phyloP scores from a whole-genome alignment of 768 basidiomycete species.

The Russula dissimulans region DNA sequence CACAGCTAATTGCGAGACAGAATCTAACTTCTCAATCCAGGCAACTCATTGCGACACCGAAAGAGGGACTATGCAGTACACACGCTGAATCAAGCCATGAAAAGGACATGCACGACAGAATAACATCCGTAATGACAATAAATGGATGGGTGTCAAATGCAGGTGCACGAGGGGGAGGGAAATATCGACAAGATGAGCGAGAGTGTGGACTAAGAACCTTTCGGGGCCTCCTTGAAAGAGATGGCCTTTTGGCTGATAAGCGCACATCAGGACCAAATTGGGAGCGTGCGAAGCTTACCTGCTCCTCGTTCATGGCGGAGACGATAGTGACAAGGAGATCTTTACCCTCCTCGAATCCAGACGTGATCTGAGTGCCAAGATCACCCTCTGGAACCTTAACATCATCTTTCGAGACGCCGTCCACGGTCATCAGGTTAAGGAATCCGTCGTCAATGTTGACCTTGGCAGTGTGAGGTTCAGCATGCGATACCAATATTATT shows the following conservation, averaged over 20 bases:
- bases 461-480: slow-evolving; percentile 28
- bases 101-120: slow-evolving; percentile 21
- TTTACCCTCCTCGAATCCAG: slow-evolving; percentile 75
- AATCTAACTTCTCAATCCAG: slow-evolving; percentile 17
- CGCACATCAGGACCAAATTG: not conserved
- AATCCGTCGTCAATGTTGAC: slow-evolving; percentile 89
- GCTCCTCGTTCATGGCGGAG: slow-evolving; percentile 89
- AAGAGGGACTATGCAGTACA: slow-evolving; percentile 19
- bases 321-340: slow-evolving; percentile 83
- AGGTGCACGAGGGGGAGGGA: slow-evolving; percentile 8
- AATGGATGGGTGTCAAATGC: slow-evolving; percentile 18
- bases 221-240: slow-evolving; percentile 83
- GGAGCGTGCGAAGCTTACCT: slow-evolving; percentile 32
- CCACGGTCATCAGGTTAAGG: slow-evolving; percentile 85
- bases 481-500: not conserved
- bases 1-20: slow-evolving; percentile 11
- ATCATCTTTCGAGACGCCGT: slow-evolving; percentile 84
- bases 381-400: slow-evolving; percentile 86
- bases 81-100: slow-evolving; percentile 20
- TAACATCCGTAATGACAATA: slow-evolving; percentile 18
- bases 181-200: slow-evolving; percentile 8
- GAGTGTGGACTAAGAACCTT: slow-evolving; percentile 32
- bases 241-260: slow-evolving; percentile 44
- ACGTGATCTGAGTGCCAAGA: slow-evolving; percentile 61
- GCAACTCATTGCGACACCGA: slow-evolving; percentile 14